A percentile compares a stretch with the other conserved stretches of the same genome.
phyloP scores from a whole-genome alignment of 2,329 filamentous ascomycete genomes.

The Diplodia intermedia region DNA sequence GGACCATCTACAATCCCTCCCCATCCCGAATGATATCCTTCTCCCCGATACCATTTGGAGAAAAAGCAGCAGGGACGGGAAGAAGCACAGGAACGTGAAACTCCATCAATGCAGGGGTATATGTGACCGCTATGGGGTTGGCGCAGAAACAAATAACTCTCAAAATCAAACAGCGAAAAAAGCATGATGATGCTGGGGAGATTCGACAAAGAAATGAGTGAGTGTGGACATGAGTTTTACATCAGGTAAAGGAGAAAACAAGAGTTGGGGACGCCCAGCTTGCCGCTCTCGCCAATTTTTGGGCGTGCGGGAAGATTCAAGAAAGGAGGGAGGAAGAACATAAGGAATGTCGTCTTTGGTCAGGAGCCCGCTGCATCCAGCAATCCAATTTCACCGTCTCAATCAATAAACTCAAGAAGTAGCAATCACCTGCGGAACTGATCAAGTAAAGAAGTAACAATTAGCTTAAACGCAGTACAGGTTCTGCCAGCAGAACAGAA shows the following conservation, averaged over 20 bases:
- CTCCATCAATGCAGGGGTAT: conserved; percentile 31
- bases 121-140: conserved; percentile 26
- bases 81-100: conserved; percentile 23
- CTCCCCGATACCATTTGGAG: background rate
- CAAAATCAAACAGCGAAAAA: background rate
- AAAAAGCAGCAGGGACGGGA: conserved; percentile 11
- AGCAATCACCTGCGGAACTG: conserved; percentile 25
- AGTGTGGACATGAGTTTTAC: conserved; percentile 15
- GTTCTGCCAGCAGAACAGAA: background rate
- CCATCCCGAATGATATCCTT: background rate
- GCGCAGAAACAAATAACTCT: conserved; percentile 6
- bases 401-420: conserved; percentile 15
- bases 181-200: background rate
- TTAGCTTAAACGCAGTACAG: conserved; percentile 1
- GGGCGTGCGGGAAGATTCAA: conserved; percentile 4
- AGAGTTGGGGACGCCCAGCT: conserved; percentile 17
- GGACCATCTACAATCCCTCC: conserved; percentile 20
- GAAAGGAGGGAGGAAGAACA: conserved; percentile 8
- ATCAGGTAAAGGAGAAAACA: background rate
- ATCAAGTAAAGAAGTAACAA: background rate
- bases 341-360: conserved; percentile 7
- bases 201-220: conserved; percentile 15
- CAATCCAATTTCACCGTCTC: conserved; percentile 25
- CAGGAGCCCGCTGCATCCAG: conserved; percentile 14
- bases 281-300: background rate